phyloP scores from a whole-genome alignment of 805 yeast species.

The Metschnikowia continentalis region DNA sequence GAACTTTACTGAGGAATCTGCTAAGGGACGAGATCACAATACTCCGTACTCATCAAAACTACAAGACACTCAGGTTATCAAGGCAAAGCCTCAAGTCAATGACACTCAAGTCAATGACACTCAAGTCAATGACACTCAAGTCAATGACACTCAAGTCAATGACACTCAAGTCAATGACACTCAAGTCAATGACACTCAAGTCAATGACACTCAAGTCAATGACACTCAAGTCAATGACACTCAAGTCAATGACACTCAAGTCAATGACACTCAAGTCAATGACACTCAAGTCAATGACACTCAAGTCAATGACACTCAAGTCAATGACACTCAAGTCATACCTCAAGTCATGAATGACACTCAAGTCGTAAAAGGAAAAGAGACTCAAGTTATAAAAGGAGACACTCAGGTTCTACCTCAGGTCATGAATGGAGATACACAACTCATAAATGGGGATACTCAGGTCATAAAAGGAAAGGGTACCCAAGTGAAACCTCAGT shows the following conservation, averaged over 20 bases:
- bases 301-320: no score
- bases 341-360: not conserved
- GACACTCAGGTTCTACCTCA: not conserved
- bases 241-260: no score
- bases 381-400: not conserved
- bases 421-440: not conserved
- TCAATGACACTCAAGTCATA: no score
- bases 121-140: not conserved
- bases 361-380: not conserved
- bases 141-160: not conserved
- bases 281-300: no score
- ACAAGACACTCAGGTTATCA: not conserved
- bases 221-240: not conserved
- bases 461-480: not conserved
- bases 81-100: no score
- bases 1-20: no score
- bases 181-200: not conserved
- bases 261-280: no score
- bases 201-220: not conserved
- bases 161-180: not conserved
- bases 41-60: not conserved
- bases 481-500: not conserved
- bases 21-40: no score
- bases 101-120: no score
- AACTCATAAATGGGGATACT: not conserved